phyloP scores from a whole-genome alignment of 371 early-diverging fungal species.

The Mortierella sp. region DNA sequence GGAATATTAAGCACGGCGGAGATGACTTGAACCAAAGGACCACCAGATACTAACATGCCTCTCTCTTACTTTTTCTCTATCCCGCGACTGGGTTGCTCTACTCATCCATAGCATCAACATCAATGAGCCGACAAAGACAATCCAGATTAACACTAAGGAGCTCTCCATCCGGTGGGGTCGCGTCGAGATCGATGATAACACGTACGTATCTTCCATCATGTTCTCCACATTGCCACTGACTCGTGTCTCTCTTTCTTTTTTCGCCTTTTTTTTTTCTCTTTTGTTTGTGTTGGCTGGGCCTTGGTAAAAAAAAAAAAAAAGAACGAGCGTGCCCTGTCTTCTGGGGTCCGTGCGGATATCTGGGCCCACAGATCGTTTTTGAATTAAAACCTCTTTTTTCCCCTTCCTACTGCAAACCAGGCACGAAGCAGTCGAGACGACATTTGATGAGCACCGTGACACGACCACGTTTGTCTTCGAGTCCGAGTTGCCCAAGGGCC shows the following conservation, averaged over 20 bases:
- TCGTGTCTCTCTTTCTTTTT: too few species aligned
- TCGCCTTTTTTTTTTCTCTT: too few species aligned
- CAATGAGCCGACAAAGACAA: constrained; percentile 61
- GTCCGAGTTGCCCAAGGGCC: constrained; percentile 57
- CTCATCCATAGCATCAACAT: constrained; percentile 58
- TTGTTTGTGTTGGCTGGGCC: too few species aligned
- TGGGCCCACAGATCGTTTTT: neutral
- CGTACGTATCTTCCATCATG: constrained; percentile 49
- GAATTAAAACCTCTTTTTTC: constrained; percentile 18
- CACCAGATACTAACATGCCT: neutral
- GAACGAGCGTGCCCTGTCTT: constrained; percentile 61
- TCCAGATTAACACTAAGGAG: constrained; percentile 73
- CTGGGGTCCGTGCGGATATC: constrained; percentile 53
- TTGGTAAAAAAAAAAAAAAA: too few species aligned
- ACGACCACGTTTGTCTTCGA: constrained; percentile 73
- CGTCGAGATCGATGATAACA: constrained; percentile 36
- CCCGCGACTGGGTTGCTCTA: too few species aligned
- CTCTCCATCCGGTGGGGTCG: constrained; percentile 55
- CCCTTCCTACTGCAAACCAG: constrained; percentile 5
- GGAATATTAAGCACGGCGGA: too few species aligned
- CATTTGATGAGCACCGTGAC: constrained; percentile 65
- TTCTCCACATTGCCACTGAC: too few species aligned
- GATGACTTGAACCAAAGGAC: too few species aligned
- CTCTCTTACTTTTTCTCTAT: neutral
- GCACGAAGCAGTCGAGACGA: constrained; percentile 55